A percentile compares a stretch with the other conserved stretches of the same genome.
These are phyloP conservation scores for Plasmodium malariae DNA, from an alignment of 169 alveolate species.

Conservation along the genomic window DNA sequence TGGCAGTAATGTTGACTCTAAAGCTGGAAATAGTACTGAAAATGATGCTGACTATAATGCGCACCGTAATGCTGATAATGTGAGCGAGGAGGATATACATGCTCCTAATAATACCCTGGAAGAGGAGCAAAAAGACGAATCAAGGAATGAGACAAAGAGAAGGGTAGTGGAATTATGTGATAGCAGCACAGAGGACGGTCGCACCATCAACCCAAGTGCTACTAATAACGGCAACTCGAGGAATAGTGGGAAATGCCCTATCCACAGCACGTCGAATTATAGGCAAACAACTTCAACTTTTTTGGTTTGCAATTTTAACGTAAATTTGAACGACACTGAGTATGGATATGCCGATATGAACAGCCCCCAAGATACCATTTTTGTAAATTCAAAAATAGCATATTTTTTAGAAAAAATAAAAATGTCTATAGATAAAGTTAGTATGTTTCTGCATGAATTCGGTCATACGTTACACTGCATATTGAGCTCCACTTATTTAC, in stretches of 20 bases:
- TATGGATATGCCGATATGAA: background rate
- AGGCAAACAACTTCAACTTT: constrained; percentile 84
- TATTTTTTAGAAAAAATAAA: constrained; percentile 37
- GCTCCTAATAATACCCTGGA: no score
- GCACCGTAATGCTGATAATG: background rate
- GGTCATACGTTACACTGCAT: constrained; percentile 87
- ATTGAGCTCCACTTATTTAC: constrained; percentile 82
- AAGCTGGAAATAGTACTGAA: background rate
- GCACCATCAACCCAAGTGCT: background rate
- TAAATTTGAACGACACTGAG: constrained; percentile 13
- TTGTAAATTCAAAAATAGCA: constrained; percentile 7
- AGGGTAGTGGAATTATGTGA: no score
- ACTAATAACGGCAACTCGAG: background rate
- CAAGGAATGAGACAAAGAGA: no score
- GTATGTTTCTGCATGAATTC: constrained; percentile 84
- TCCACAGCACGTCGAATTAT: background rate
- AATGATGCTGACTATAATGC: background rate
- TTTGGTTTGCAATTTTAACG: constrained; percentile 80
- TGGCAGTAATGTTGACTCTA: background rate
- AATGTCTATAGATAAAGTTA: constrained; percentile 75
- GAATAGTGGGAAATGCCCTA: background rate
- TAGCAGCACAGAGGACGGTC: no score
- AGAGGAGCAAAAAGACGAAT: no score
- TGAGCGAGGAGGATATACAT: background rate
- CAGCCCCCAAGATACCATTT: background rate